Evolutionary conservation across 1,139 yeast species (phyloP).

Genomic region (Debaryomyces robertsiae): DNA sequence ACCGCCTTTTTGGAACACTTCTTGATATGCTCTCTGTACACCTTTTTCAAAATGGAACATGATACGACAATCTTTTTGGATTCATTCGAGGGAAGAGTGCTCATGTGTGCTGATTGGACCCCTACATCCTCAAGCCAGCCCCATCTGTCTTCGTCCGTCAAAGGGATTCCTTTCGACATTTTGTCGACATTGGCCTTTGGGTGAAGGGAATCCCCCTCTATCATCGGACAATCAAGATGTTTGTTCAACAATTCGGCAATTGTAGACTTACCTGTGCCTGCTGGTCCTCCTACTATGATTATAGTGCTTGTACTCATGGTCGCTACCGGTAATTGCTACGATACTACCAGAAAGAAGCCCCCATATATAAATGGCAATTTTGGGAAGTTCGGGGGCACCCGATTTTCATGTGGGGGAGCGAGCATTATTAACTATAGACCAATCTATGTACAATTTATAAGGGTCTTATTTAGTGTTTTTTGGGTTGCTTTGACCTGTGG

Average conservation of each 20-base stretch:
- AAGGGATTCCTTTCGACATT: constrained; percentile 79
- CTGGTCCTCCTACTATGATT: constrained; percentile 77
- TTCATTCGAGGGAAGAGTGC: constrained; percentile 30
- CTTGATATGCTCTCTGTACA: constrained; percentile 64
- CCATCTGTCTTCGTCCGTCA: constrained; percentile 89
- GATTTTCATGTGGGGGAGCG: constrained; percentile 10
- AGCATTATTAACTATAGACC: neutral
- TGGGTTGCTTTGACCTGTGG: constrained; percentile 7
- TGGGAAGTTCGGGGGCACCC: constrained; percentile 9
- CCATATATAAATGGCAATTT: neutral
- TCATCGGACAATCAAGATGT: constrained; percentile 51
- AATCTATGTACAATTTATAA: constrained; percentile 1
- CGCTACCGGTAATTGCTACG: too few relatives aligned
- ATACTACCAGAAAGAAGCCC: too few relatives aligned
- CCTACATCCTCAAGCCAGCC: constrained; percentile 74
- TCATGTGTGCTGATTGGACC: constrained; percentile 35
- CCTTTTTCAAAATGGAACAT: constrained; percentile 80
- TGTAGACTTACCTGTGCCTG: constrained; percentile 92
- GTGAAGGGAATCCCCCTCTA: constrained; percentile 87
- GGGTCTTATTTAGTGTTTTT: constrained; percentile 1
- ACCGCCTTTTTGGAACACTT: constrained; percentile 24
- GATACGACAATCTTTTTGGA: constrained; percentile 56
- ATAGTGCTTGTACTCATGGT: constrained; percentile 22
- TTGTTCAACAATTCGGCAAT: constrained; percentile 59
- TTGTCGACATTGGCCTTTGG: constrained; percentile 73